Percentiles rank a stretch among this genome's conserved stretches.
These are phyloP conservation scores for Carex scoparia DNA, from an alignment of 176 grass and related monocot genomes.

Conservation along the genomic window DNA sequence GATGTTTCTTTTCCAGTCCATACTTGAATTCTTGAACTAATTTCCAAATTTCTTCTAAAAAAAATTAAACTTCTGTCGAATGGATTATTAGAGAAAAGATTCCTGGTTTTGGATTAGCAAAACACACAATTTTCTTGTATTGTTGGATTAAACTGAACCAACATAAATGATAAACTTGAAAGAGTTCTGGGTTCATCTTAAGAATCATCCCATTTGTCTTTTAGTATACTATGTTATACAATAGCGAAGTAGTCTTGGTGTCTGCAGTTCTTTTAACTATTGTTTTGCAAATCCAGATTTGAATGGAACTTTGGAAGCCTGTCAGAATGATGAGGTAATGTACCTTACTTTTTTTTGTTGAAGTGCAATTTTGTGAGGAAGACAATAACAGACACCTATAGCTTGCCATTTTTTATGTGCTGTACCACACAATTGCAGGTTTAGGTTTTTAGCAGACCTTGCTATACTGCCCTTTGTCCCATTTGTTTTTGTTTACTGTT, in stretches of 20 bases:
- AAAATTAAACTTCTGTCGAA: neutral
- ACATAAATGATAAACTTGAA: neutral
- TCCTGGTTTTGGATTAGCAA: neutral
- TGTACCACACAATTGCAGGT: conserved; percentile 9
- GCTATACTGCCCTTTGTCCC: neutral
- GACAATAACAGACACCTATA: neutral
- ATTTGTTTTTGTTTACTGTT: neutral
- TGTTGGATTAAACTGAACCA: neutral
- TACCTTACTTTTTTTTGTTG: neutral
- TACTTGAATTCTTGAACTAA: neutral
- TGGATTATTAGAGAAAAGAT: neutral
- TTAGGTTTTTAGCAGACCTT: neutral
- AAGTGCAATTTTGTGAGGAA: neutral
- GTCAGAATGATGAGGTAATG: conserved; percentile 69
- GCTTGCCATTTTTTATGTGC: conserved; percentile 13
- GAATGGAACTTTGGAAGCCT: conserved; percentile 48
- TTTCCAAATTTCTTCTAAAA: neutral
- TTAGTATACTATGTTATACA: neutral
- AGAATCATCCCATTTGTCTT: neutral
- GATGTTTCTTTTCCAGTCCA: neutral
- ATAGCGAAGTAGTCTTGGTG: neutral
- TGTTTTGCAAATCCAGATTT: conserved; percentile 48
- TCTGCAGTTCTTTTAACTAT: neutral
- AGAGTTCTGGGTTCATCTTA: neutral
- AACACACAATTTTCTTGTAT: neutral